Evolutionary conservation across 2,329 filamentous ascomycete species (phyloP).

Genomic region (Penicillium sp.): DNA sequence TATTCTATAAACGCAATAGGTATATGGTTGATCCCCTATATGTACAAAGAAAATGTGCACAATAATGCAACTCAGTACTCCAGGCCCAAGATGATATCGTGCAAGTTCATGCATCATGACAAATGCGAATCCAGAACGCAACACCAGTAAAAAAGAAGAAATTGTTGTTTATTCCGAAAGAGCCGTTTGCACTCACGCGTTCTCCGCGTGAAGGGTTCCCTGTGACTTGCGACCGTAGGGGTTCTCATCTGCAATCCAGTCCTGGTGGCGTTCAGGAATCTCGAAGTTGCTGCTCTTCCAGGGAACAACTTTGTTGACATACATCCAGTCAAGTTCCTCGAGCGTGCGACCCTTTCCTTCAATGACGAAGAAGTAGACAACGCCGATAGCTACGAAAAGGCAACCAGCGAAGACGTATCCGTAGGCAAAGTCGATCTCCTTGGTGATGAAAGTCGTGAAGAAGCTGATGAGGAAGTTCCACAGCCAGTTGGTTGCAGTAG

Average conservation of each 20-base stretch:
- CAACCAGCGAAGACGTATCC: conserved; percentile 70
- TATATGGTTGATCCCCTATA: background rate
- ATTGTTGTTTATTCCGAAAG: background rate
- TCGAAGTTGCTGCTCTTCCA: conserved; percentile 49
- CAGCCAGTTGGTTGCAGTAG: conserved; percentile 67
- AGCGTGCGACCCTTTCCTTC: conserved; percentile 61
- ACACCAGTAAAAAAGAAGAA: conserved; percentile 24
- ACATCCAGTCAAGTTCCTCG: conserved; percentile 69
- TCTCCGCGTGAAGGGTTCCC: conserved; percentile 22
- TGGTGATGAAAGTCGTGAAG: conserved; percentile 69
- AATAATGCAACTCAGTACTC: conserved; percentile 6
- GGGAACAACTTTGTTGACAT: conserved; percentile 53
- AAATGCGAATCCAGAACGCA: conserved; percentile 2
- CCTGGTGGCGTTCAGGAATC: conserved; percentile 19
- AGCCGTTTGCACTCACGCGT: conserved; percentile 15
- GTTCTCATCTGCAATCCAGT: conserved; percentile 15
- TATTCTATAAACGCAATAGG: conserved; percentile 1
- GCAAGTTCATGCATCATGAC: conserved; percentile 5
- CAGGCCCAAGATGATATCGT: conserved; percentile 6
- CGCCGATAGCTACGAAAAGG: conserved; percentile 52
- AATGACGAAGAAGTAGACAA: conserved; percentile 67
- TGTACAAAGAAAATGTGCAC: conserved; percentile 4
- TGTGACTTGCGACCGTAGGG: conserved; percentile 19
- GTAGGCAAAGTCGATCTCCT: conserved; percentile 61
- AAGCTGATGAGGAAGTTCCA: conserved; percentile 67